Percentiles rank a stretch among this genome's conserved stretches.
Conservation (phyloP, 2,329 filamentous ascomycete species). For the Nakataea oryzae region DNA sequence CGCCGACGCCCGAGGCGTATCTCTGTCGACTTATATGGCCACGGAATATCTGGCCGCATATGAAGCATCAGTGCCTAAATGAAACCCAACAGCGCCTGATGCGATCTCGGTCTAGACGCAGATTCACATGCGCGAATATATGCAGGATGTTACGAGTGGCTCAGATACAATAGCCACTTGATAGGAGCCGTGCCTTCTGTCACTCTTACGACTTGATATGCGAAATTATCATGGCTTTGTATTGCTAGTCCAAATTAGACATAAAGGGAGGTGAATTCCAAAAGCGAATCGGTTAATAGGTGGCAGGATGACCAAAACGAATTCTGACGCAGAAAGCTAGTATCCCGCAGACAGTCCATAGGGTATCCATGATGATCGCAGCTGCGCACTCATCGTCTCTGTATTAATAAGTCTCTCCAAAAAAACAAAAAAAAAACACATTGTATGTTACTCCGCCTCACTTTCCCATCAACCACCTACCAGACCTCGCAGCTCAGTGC, state of each 20-base stretch:
- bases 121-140: no score
- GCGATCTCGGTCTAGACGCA: not conserved
- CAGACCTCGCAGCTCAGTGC: not conserved
- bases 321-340: not conserved
- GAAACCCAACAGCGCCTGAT: not conserved
- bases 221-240: not conserved
- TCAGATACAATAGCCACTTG: not conserved
- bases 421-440: not conserved
- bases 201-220: not conserved
- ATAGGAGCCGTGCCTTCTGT: no score
- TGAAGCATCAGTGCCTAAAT: not conserved
- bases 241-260: not conserved
- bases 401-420: not conserved
- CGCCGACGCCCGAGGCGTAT: not conserved
- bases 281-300: not conserved
- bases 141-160: not conserved
- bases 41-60: not conserved
- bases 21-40: not conserved
- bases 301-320: not conserved
- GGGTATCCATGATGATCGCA: no score
- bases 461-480: not conserved
- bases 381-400: no score
- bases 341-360: not conserved
- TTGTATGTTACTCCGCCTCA: not conserved
- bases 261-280: not conserved